phyloP scores from a whole-genome alignment of 2,329 filamentous ascomycete species.

The Coniochaeta sp. region DNA sequence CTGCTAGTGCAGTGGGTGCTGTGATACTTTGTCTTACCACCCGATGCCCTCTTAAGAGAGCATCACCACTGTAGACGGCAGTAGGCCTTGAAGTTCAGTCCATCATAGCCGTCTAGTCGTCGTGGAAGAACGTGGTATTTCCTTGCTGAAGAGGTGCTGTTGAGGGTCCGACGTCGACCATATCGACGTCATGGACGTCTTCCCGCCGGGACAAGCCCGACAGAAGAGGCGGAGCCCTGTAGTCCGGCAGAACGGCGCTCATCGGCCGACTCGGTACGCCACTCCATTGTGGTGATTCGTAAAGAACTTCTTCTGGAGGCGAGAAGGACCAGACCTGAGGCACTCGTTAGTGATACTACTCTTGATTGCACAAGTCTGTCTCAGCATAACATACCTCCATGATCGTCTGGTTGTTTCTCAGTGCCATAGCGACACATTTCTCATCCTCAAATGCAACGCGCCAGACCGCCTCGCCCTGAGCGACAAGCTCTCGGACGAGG shows the following conservation, averaged over 20 bases:
- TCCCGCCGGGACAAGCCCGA: conserved; percentile 25
- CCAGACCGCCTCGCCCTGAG: conserved; percentile 93
- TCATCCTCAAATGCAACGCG: conserved; percentile 97
- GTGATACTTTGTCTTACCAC: background rate
- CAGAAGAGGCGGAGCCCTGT: conserved; percentile 24
- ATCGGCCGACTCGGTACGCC: conserved; percentile 38
- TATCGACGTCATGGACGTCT: conserved; percentile 41
- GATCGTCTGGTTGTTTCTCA: conserved; percentile 75
- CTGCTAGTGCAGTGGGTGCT: background rate
- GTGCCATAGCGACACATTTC: conserved; percentile 93
- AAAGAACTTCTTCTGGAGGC: conserved; percentile 64
- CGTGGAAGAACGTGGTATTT: conserved; percentile 43
- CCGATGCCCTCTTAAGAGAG: background rate
- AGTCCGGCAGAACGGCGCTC: conserved; percentile 42
- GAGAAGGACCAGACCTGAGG: conserved; percentile 88
- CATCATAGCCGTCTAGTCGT: conserved; percentile 14
- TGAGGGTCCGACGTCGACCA: conserved; percentile 49
- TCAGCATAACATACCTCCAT: conserved; percentile 68
- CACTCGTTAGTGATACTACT: background rate
- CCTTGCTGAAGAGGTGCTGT: conserved; percentile 43
- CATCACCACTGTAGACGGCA: background rate
- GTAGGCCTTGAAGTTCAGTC: background rate
- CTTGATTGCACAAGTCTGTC: background rate
- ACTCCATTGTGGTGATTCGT: conserved; percentile 37
- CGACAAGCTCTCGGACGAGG: conserved; percentile 78